Evolutionary conservation across 1,139 yeast species (phyloP), one percentile per base, ranked within the genome.

Genomic region (Arxiozyma bovina): DNA sequence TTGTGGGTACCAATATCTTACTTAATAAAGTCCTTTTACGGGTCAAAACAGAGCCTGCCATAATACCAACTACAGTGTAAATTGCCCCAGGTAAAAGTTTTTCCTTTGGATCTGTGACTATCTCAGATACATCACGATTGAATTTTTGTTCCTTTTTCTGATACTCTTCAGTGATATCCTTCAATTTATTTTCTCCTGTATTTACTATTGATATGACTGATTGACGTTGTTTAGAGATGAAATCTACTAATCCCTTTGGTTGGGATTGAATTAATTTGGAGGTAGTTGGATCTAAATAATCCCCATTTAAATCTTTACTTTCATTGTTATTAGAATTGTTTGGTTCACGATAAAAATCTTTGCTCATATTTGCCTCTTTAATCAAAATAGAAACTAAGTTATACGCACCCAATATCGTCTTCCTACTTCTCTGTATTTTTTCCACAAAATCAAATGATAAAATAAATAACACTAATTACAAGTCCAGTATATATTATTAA

Each of bases 1-100:
- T 71, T 3, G 85, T 57, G 1, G 98, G 98, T 15, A 82, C 75
- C 0, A 80, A 60, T 4, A 78, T 72, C 63, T 85, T 82, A 18
- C 87, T 69, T 4, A 85, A 53, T 17, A 85, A 80, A 58, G 88
- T 78, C 63, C 83, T 83, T 47, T 59, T 65, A 66, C 96, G 88
- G 3, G 96, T 82, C 52, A 87, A 68, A 51, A 93, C 83, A 34
- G 88, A 80, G 53, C 97, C 98, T 4, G 94, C 75, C 63, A 91
- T 77, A 2, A 83, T 77, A n/a, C 91, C 93, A 46, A 90, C 81
- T 15, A 81, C 66, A 30, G 88, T 76, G 65, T 87, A 90, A 30
- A 88, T 73, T 5, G 85, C 73, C 57, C 88, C 89, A 12, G 97
- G 96, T 50, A 87, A 74, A 53, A 91, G 72, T 57, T 83, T 87